Evolutionary conservation across 1,284 basidiomycete species (phyloP), one percentile per base, ranked within the genome.

Genomic region (Malassezia caprae): DNA sequence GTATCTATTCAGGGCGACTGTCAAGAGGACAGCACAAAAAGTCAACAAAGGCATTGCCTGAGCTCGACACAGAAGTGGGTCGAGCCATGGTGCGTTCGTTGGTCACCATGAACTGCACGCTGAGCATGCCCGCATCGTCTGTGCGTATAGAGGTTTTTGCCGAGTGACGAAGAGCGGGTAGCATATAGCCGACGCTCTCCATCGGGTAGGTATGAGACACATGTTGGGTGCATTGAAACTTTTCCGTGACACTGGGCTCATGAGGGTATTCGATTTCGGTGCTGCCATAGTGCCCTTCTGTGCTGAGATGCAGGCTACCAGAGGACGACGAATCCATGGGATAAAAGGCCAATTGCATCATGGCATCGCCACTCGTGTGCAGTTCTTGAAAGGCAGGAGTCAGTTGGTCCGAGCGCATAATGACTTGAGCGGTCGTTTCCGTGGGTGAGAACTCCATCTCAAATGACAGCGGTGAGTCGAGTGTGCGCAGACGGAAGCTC

Each of bases 31-130:
- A 63, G 39, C 64, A 63, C 58, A 68, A 37, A 37, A 68, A 65
- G 30, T 68, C 65, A 49, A 64, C 63, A 43, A 65, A 68, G 2
- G 63, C 65, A 40, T 68, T 56, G 41, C 51, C 50, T 8, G 63
- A 62, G 42, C 61, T 52, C 4, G 62, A 60, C n/a, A 59, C 62
- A 10, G 43, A 55, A 43, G 13, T 46, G 42, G 34, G 26, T 35
- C 12, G 21, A 8, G 48, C 42, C 2, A 37, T 23, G 13, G 55
- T 58, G 48, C 60, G 58, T 42, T 61, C 60, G 30, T 59, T 60
- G 40, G 67, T 61, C 51, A 70, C 63, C 63, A 68, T 64, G 44
- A 68, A 70, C 39, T 70, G 68, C 21, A 65, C 58, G 51, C 67
- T 68, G 10, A 67, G 60, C 37, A 70, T 57, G 4, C 67, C 68